These are phyloP conservation scores for Buddleja alternifolia DNA, from an alignment of 257 asterid genomes.

Conservation along the genomic window DNA sequence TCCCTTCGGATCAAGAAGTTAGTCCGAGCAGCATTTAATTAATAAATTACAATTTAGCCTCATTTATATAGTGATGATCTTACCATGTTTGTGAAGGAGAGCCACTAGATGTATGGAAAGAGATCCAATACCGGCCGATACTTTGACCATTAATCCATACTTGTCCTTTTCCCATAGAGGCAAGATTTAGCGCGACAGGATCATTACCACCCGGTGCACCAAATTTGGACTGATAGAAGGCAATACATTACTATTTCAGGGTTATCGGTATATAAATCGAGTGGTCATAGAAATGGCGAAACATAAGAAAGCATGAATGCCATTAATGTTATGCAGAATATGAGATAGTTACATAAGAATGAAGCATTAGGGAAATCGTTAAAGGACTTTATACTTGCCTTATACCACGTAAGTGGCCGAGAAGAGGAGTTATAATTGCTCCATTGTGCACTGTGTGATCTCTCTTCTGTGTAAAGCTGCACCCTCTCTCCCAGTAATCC, in stretches of 20 bases:
- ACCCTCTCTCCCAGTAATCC: conserved; percentile 79
- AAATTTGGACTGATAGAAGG: conserved; percentile 48
- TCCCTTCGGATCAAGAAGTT: neutral
- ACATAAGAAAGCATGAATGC: neutral
- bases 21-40: too few relatives aligned
- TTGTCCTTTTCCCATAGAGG: conserved; percentile 91
- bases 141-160: conserved; percentile 83
- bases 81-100: conserved; percentile 83
- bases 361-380: neutral
- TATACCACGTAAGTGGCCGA: conserved; percentile 83
- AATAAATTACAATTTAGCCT: neutral
- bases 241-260: neutral
- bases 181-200: conserved; percentile 78
- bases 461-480: conserved; percentile 52
- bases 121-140: conserved; percentile 87
- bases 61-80: conserved; percentile 1
- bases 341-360: neutral
- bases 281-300: neutral
- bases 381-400: conserved; percentile 47
- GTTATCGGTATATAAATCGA: neutral
- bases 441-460: conserved; percentile 55
- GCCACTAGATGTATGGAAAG: conserved; percentile 59
- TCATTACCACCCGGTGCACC: conserved; percentile 70
- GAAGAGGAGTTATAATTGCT: conserved; percentile 38
- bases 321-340: neutral